A percentile compares a stretch with the other conserved stretches of the same genome.
These are phyloP conservation scores for Piromyces sp. DNA, from an alignment of 192 early-diverging fungal species.

Conservation along the genomic window DNA sequence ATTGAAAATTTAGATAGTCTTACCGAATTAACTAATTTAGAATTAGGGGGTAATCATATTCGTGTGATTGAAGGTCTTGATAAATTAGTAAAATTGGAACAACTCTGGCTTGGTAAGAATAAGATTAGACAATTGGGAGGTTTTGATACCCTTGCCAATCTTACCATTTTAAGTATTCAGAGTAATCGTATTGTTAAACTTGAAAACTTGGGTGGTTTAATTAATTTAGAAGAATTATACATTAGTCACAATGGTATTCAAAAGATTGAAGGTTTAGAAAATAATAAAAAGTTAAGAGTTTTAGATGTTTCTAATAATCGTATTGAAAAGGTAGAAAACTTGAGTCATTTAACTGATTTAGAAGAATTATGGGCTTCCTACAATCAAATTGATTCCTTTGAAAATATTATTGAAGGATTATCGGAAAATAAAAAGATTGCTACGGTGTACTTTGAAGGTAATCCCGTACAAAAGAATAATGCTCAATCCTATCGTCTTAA, in stretches of 20 bases:
- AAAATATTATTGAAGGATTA: conserved; percentile 52
- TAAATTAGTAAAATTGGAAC: conserved; percentile 54
- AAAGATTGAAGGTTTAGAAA: conserved; percentile 58
- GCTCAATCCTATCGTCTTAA: conserved; percentile 70
- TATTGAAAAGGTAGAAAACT: conserved; percentile 49
- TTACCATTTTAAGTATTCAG: conserved; percentile 58
- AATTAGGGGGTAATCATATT: conserved; percentile 90
- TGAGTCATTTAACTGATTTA: conserved; percentile 46
- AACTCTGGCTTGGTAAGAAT: conserved; percentile 96
- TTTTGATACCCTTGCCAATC: conserved; percentile 5
- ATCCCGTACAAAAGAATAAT: conserved; percentile 67
- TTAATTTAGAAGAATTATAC: conserved; percentile 74
- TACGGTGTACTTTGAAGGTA: conserved; percentile 90
- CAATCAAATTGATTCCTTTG: conserved; percentile 1
- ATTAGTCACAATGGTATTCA: conserved; percentile 78
- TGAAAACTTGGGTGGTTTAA: conserved; percentile 51
- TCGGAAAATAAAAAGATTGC: conserved; percentile 32
- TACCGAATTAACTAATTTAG: conserved; percentile 57
- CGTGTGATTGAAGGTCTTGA: conserved; percentile 49
- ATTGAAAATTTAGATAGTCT: conserved; percentile 60
- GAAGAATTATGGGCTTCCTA: conserved; percentile 70
- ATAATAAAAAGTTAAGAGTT: conserved; percentile 50
- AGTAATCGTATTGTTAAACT: conserved; percentile 70
- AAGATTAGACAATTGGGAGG: conserved; percentile 71
- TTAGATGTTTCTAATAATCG: conserved; percentile 80